A percentile compares a stretch with the other conserved stretches of the same genome.
Conservation (phyloP, 495 filamentous ascomycete genomes). For the Chaetomium fimeti region DNA sequence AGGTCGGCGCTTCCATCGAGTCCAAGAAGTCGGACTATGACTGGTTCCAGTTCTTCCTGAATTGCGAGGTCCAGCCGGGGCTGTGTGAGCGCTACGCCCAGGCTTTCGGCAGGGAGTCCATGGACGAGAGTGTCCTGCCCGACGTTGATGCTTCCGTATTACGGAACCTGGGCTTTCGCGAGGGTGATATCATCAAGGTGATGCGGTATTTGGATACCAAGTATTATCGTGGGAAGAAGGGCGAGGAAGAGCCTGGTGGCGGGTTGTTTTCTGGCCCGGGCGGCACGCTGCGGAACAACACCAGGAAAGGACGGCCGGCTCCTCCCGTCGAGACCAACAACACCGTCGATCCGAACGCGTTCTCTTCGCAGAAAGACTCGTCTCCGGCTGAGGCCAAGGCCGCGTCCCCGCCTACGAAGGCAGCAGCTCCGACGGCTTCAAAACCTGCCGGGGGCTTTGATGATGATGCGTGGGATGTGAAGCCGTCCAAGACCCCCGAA, state of each 20-base stretch:
- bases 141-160: conserved; percentile 81
- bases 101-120: conserved; percentile 83
- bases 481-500: conserved; percentile 67
- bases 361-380: conserved; percentile 59
- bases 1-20: conserved; percentile 53
- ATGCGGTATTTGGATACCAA: conserved; percentile 86
- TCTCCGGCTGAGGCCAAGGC: conserved; percentile 40
- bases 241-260: conserved; percentile 56
- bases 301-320: conserved; percentile 85
- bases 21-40: conserved; percentile 74
- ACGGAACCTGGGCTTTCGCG: conserved; percentile 82
- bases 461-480: conserved; percentile 96
- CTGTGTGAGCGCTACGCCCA: conserved; percentile 92
- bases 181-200: conserved; percentile 93
- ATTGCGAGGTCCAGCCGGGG: conserved; percentile 83
- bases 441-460: conserved; percentile 73
- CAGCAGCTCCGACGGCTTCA: conserved; percentile 42
- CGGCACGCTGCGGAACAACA: conserved; percentile 86
- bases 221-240: conserved; percentile 67
- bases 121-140: conserved; percentile 87
- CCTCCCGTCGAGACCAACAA: conserved; percentile 81
- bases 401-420: conserved; percentile 45
- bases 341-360: conserved; percentile 81
- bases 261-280: conserved; percentile 91
- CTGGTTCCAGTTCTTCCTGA: conserved; percentile 98